A percentile compares a stretch with the other conserved stretches of the same genome.
Evolutionary conservation across 192 early-diverging fungal genomes (phyloP).

Genomic region (Ambispora gerdemannii): DNA sequence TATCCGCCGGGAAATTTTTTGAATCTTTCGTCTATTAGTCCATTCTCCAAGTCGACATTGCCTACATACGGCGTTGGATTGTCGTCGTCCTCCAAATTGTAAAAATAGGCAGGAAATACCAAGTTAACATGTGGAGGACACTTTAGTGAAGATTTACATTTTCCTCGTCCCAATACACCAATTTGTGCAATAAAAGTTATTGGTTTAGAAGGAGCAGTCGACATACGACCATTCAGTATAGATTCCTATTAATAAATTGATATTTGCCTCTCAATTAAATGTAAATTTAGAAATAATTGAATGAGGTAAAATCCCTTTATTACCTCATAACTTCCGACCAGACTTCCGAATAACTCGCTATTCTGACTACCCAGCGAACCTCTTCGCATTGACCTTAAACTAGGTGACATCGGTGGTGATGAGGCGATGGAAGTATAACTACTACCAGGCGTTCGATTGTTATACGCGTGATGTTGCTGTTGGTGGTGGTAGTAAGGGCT

Average conservation of each 20-base stretch:
- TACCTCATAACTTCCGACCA: not conserved
- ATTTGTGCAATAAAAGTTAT: conserved; percentile 69
- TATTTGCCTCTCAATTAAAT: not conserved
- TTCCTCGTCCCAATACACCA: conserved; percentile 65
- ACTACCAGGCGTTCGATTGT: not conserved
- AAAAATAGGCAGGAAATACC: conserved; percentile 72
- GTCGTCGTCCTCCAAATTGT: conserved; percentile 60
- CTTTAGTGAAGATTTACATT: conserved; percentile 54
- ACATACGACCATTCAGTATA: conserved; percentile 73
- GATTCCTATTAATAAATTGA: conserved; percentile 63
- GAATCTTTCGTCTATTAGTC: conserved; percentile 41
- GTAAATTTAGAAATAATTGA: not conserved
- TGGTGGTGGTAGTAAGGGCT: no score
- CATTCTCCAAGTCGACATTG: conserved; percentile 58
- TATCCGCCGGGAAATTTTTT: conserved; percentile 53
- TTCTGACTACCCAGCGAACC: not conserved
- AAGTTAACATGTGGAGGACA: conserved; percentile 65
- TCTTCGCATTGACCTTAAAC: not conserved
- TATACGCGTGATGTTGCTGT: no score
- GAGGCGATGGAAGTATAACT: not conserved
- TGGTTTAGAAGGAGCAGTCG: conserved; percentile 69
- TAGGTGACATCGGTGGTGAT: not conserved
- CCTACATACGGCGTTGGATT: conserved; percentile 74
- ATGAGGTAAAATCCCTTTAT: not conserved
- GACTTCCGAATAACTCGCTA: not conserved